phyloP scores from a whole-genome alignment of 2,329 filamentous ascomycete genomes.

The Calonectria henricotiae region DNA sequence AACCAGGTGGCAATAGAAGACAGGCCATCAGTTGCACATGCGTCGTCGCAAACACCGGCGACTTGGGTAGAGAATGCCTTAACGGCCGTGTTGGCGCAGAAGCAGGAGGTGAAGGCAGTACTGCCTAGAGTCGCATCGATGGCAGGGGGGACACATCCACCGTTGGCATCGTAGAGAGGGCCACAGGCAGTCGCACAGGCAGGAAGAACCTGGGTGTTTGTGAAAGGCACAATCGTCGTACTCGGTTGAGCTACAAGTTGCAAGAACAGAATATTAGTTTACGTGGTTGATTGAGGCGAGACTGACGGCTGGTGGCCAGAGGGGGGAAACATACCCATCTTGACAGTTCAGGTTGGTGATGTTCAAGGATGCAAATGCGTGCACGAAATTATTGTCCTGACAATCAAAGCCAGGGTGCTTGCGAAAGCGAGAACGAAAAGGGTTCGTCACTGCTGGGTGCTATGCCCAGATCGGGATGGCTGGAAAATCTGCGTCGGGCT shows the following conservation, averaged over 20 bases:
- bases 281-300: constrained; percentile 33
- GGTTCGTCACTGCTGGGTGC: constrained; percentile 6
- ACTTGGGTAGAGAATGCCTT: constrained; percentile 71
- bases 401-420: background rate
- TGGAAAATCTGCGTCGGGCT: constrained; percentile 21
- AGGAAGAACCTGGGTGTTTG: constrained; percentile 66
- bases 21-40: constrained; percentile 69
- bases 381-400: background rate
- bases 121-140: constrained; percentile 64
- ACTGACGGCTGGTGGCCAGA: constrained; percentile 47
- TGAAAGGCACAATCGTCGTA: constrained; percentile 73
- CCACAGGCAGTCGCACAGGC: constrained; percentile 75
- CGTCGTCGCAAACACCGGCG: constrained; percentile 74
- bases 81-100: constrained; percentile 78
- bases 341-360: constrained; percentile 44
- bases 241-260: constrained; percentile 45
- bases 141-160: constrained; percentile 77
- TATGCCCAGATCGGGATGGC: constrained; percentile 24
- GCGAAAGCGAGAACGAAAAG: constrained; percentile 1
- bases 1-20: constrained; percentile 80
- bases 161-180: constrained; percentile 79
- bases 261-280: constrained; percentile 38
- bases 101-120: constrained; percentile 77
- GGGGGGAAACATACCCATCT: constrained; percentile 58
- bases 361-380: constrained; percentile 4